Conservation (phyloP, 768 basidiomycete genomes). For the Gloeostereum incarnatum region DNA sequence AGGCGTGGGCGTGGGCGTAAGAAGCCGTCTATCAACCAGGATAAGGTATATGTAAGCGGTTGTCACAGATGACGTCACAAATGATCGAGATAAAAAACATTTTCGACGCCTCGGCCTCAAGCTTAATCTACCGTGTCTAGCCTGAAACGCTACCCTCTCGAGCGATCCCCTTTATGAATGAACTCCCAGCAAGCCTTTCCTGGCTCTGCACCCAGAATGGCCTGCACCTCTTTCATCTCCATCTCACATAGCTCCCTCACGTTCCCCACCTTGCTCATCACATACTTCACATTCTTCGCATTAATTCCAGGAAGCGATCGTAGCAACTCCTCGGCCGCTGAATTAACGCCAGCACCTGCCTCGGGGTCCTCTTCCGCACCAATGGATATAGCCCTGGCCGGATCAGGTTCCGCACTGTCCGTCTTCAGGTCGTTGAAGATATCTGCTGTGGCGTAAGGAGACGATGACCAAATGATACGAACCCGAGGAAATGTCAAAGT, state of each 20-base stretch:
- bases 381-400: conserved; percentile 60
- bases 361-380: conserved; percentile 75
- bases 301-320: conserved; percentile 78
- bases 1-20: too few relatives aligned
- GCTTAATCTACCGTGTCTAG: too few relatives aligned
- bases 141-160: too few relatives aligned
- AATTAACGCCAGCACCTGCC: conserved; percentile 59
- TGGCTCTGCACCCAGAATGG: conserved; percentile 70
- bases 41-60: too few relatives aligned
- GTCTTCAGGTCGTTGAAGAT: conserved; percentile 90
- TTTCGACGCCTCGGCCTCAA: too few relatives aligned
- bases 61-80: too few relatives aligned
- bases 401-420: conserved; percentile 75
- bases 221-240: conserved; percentile 51
- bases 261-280: conserved; percentile 74
- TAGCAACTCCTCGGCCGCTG: conserved; percentile 75
- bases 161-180: conserved; percentile 71
- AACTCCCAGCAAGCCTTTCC: conserved; percentile 79
- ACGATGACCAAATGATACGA: conserved; percentile 95
- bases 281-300: conserved; percentile 75
- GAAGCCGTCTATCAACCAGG: too few relatives aligned
- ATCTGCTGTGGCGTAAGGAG: conserved; percentile 83
- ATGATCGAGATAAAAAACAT: too few relatives aligned
- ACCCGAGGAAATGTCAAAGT: conserved; percentile 86
- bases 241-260: conserved; percentile 70